Base-by-base conservation (phyloP, 345 rosid species). In the Bruguiera sexangula region DNA sequence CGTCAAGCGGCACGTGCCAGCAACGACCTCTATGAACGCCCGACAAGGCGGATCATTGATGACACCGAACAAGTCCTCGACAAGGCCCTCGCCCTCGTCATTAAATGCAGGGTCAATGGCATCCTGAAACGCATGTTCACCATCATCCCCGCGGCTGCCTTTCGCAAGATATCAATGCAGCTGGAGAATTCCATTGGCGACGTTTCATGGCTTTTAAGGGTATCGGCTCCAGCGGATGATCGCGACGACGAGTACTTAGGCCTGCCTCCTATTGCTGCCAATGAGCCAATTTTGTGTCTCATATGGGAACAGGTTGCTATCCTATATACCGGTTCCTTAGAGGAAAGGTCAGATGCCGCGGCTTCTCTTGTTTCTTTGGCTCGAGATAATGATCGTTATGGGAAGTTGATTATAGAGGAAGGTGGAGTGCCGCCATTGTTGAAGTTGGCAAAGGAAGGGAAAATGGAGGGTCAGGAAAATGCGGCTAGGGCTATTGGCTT, bases 301-400 rank as follows among this genome's bases (percentile, higher is more conserved):
- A 84, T 92, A 8, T 92, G 96, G 97, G 97, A 92, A 66, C 94
- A 92, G 75, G 76, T 92, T 57, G 94, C 98, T 1, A 85, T 85
- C 61, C 87, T 92, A 27, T 80, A 73, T 20, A 87, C 87, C 2
- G 96, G 92, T 16, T 82, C 90, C 1, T 56, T 82, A 1, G 91
- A 88, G 0, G 90, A 85, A 30, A 79, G 88, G 48, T 77, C 91
- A 0, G 98, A 90, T 15, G 96, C 90, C 10, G 91, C 96, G 0
- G 92, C 96, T 27, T 89, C 96, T 0, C 75, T 93, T 55, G 94
- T 86, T 8, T 90, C 96, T 4, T 70, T 93, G 39, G 97, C 97
- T 5, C 83, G 94, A 7, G 97, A 93, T 74, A 91, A 88, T 9
- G 91, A 88, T 60, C 77, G 92, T 0, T 88, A 91, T 61, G 91